Conservation (phyloP, 768 basidiomycete species). For the Ramaria rubella region DNA sequence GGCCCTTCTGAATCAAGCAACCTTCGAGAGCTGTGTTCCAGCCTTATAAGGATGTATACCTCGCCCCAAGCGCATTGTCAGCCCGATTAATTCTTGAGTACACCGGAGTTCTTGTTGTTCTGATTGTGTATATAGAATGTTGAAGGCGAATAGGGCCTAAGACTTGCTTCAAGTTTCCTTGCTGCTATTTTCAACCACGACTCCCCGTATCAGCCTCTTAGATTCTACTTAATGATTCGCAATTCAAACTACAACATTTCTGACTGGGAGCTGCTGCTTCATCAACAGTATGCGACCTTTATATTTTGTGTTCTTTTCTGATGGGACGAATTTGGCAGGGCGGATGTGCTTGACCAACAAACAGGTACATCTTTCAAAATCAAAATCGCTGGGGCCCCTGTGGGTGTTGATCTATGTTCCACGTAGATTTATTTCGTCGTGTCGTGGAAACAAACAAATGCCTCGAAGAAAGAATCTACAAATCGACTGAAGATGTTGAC, state of each 20-base stretch:
- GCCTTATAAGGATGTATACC: too few relatives aligned
- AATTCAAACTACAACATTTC: not conserved
- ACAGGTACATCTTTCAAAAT: not conserved
- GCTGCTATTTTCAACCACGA: too few relatives aligned
- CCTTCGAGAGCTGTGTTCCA: too few relatives aligned
- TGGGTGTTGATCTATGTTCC: not conserved
- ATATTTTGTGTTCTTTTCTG: not conserved
- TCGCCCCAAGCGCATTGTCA: too few relatives aligned
- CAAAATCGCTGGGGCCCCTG: not conserved
- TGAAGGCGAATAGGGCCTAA: too few relatives aligned
- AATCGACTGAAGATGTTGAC: not conserved
- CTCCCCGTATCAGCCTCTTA: not conserved
- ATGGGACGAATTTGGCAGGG: not conserved
- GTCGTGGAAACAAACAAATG: not conserved
- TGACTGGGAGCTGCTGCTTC: not conserved
- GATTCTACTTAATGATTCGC: not conserved
- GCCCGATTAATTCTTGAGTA: too few relatives aligned
- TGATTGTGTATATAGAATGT: too few relatives aligned
- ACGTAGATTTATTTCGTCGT: not conserved
- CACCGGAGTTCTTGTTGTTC: too few relatives aligned
- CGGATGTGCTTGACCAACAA: not conserved
- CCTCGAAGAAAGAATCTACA: conserved; percentile 1
- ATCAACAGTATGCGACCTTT: not conserved
- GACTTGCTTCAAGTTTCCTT: too few relatives aligned
- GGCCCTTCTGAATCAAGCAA: too few relatives aligned